Percentiles rank a stretch among this genome's conserved stretches.
These are phyloP conservation scores for Salix viminalis DNA, from an alignment of 345 rosid species.

Conservation along the genomic window DNA sequence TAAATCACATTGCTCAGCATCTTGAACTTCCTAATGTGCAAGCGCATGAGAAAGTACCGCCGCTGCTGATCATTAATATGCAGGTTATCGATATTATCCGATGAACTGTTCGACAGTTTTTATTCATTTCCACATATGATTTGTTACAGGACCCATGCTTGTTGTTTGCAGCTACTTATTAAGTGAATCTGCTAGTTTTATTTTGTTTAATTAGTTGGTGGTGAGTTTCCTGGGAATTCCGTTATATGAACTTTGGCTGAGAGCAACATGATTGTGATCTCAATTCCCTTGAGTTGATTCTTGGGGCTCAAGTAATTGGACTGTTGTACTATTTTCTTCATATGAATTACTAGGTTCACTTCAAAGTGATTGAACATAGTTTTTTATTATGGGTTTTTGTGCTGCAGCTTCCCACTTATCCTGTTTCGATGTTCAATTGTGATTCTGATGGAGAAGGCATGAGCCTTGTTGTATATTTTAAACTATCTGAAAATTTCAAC, in stretches of 20 bases:
- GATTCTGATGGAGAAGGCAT: conserved; percentile 77
- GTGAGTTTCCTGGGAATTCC: too few species aligned
- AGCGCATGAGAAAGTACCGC: conserved; percentile 39
- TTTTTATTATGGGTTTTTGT: conserved; percentile 1
- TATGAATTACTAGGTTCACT: neutral
- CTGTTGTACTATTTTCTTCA: neutral
- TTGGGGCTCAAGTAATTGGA: too few species aligned
- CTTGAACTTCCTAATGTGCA: conserved; percentile 59
- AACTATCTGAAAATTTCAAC: conserved; percentile 48
- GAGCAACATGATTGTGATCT: too few species aligned
- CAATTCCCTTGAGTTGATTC: too few species aligned
- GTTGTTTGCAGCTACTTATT: too few species aligned
- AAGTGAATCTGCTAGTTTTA: too few species aligned
- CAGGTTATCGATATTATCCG: conserved; percentile 34
- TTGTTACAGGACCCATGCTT: too few species aligned
- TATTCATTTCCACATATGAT: too few species aligned
- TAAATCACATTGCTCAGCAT: conserved; percentile 70
- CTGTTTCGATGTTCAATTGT: conserved; percentile 52
- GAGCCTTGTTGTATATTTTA: conserved; percentile 74
- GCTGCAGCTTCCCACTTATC: conserved; percentile 66
- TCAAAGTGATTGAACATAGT: neutral
- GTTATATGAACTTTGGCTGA: too few species aligned
- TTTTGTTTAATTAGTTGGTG: too few species aligned
- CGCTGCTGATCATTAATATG: conserved; percentile 61
- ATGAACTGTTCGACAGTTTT: too few species aligned